Conservation (phyloP, 352 stramenopile genomes). For the Globisporangium sylvaticum region DNA sequence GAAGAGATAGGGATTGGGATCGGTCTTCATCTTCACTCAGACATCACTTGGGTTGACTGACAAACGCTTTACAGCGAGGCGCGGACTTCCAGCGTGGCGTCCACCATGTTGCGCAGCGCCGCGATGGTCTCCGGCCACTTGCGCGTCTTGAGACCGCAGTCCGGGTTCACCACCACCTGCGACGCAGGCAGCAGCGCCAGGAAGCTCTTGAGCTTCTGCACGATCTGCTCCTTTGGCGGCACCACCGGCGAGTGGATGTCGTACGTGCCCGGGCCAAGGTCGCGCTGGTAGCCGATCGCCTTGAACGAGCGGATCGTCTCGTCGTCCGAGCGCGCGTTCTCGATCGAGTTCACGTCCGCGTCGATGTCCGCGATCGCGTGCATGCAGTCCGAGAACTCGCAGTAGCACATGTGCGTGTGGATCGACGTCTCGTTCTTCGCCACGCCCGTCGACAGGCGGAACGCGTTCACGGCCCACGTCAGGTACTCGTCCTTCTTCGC, state of each 20-base stretch:
- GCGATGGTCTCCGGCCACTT: constrained; percentile 90
- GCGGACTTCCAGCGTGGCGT: constrained; percentile 70
- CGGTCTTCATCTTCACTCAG: background rate
- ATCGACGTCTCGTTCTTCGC: constrained; percentile 89
- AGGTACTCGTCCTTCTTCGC: constrained; percentile 84
- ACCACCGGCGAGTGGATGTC: constrained; percentile 94
- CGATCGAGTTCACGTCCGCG: constrained; percentile 94
- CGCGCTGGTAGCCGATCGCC: constrained; percentile 87
- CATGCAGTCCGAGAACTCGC: constrained; percentile 94
- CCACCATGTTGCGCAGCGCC: constrained; percentile 88
- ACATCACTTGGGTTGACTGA: background rate
- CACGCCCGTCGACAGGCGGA: constrained; percentile 84
- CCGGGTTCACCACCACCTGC: constrained; percentile 88
- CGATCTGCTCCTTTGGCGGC: constrained; percentile 83
- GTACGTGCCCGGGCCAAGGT: constrained; percentile 90
- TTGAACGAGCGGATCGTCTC: constrained; percentile 89
- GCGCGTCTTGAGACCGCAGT: constrained; percentile 93
- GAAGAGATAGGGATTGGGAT: background rate
- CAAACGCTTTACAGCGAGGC: constrained; percentile 40
- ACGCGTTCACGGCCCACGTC: constrained; percentile 77
- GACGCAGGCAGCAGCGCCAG: constrained; percentile 69
- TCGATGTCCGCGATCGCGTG: constrained; percentile 90
- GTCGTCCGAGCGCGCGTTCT: constrained; percentile 90
- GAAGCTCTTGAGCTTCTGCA: constrained; percentile 87
- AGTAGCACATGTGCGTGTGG: constrained; percentile 97